Base-by-base conservation (phyloP, 768 basidiomycete species). In the Tremella yokohamensis region DNA sequence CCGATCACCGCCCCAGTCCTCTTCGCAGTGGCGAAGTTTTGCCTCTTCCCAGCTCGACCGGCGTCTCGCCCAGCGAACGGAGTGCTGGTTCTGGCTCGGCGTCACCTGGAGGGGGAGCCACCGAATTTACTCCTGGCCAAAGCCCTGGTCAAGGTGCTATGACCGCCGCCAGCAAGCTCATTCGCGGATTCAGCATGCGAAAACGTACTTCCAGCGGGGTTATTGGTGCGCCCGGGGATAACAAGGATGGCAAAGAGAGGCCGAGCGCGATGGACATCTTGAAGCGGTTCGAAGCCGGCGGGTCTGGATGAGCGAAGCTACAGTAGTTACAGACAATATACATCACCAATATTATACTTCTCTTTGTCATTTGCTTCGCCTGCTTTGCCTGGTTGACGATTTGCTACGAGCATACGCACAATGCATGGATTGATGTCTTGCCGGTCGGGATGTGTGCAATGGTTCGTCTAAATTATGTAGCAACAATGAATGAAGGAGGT, bases 261-360 rank as follows among this genome's bases (percentile, higher is more conserved):
- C 56, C 62, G 1, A 62, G 60, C 20, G 68, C 68, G 12, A 59
- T 63, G 60, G 68, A 69, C 52, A 58, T 69, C 12, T 38, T 69
- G 42, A 66, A 61, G 40, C 45, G 64, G 6, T 64, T 69, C 26
- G 59, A 61, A 15, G 44, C 49, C 24, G 62, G 58, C 20, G 57
- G 60, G 9, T 19, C 15, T 37, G 26, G 7, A 26, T 13, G 54
- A 50, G 6, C 18, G 15, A 29, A 29, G 20, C 7, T 34, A 34
- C 4, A 11, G 6, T 34, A 34, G 29, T 11, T 24, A 45, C 44
- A 45, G 4, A 18, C 22, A 18, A 45, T 45, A 45, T 4, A 6
- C 44, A 45, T 18, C 44, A 45, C 22, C n/a, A 45, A 4, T 4
- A 45, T 24, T 18, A 45, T 4, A 45, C 44, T 18, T 45, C 44